phyloP scores from a whole-genome alignment of 352 stramenopile species.

The Globisporangium acanthophoron region DNA sequence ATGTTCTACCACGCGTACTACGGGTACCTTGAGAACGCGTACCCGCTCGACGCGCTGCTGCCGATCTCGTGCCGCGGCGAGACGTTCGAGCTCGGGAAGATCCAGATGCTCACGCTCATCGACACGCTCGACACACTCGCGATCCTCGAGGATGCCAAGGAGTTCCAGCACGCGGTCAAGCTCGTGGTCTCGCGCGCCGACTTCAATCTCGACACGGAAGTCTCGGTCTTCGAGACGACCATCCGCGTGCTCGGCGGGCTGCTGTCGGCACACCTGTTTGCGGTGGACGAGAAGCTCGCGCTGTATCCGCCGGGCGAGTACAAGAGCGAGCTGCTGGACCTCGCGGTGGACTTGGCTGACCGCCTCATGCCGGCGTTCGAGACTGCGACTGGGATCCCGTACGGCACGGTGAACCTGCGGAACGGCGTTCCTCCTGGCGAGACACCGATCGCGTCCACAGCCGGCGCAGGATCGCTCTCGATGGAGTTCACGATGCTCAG shows the following conservation, averaged over 20 bases:
- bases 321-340: slow-evolving; percentile 86
- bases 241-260: slow-evolving; percentile 90
- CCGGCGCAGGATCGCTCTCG: slow-evolving; percentile 93
- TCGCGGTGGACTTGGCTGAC: slow-evolving; percentile 94
- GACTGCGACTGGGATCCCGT: slow-evolving; percentile 95
- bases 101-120: slow-evolving; percentile 87
- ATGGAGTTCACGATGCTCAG: slow-evolving; percentile 97
- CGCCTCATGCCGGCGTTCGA: slow-evolving; percentile 95
- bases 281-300: slow-evolving; percentile 40
- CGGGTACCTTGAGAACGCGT: slow-evolving; percentile 80
- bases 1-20: slow-evolving; percentile 91
- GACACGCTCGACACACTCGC: slow-evolving; percentile 89
- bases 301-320: slow-evolving; percentile 79
- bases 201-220: slow-evolving; percentile 86
- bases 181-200: slow-evolving; percentile 49
- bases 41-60: slow-evolving; percentile 74
- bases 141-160: slow-evolving; percentile 66
- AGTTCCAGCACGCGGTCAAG: slow-evolving; percentile 68
- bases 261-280: slow-evolving; percentile 87
- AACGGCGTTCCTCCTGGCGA: slow-evolving; percentile 87
- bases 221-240: slow-evolving; percentile 93
- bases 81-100: slow-evolving; percentile 71
- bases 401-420: slow-evolving; percentile 95
- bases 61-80: slow-evolving; percentile 66
- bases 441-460: slow-evolving; percentile 94